Evolutionary conservation across 2,329 filamentous ascomycete genomes (phyloP), one percentile per base, ranked within the genome.

Genomic region (Penicillium sp.): DNA sequence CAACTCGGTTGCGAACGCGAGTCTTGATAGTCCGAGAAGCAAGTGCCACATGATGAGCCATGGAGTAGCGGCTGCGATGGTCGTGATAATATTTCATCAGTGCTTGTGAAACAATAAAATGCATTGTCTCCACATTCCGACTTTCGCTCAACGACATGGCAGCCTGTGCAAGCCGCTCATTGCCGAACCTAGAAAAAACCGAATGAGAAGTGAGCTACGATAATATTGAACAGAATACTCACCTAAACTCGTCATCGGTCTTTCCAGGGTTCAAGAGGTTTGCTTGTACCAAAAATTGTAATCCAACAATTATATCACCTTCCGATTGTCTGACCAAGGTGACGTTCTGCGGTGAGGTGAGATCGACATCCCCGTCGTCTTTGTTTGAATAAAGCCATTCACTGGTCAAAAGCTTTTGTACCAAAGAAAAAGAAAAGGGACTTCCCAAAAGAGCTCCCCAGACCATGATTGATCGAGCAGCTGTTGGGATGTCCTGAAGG

Each of bases 381-480:
- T 82, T 79, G 26, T 64, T 69, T 7, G 78, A 68, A 56, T 84
- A 84, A 52, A 86, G 81, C 64, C 89, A 91, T 64, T 91, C 86
- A 35, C 88, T 89, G 47, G 81, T 85, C 72, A 97, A 82, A 11
- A 96, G 79, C 61, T 84, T 85, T 67, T 88, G 88, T 38, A 97
- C 81, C 5, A 97, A 74, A 29, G 84, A 85, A 65, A 96, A 97
- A 0, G 89, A 92, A 70, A 97, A 96, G 0, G 85, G 85, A 52
- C 84, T 88, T 0, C 92, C 91, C 26, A 97, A 74, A 27, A 97
- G 77, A 0, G 91, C 87, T 11, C 88, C 91, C 93, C 93, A 97
- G 3, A 89, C 84, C 27, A 97, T 78, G 8, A 97, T 87, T 5
- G 87, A 85, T 46, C 89, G 83, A n/a, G 91, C 84, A 11, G 87